phyloP scores from a whole-genome alignment of 2,329 filamentous ascomycete genomes.

The Ilyonectria destructans region DNA sequence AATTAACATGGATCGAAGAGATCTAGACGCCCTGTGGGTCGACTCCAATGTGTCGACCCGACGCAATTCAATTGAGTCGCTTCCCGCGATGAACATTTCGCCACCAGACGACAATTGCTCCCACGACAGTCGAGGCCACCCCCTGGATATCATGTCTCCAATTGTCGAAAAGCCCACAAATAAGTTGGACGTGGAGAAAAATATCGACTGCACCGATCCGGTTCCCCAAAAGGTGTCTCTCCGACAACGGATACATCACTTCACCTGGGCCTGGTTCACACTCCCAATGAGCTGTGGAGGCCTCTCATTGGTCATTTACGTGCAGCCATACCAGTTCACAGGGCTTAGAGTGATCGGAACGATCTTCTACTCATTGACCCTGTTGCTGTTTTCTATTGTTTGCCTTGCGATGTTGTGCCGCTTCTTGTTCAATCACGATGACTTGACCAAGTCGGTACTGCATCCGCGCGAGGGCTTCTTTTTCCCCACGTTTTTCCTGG shows the following conservation, averaged over 20 bases:
- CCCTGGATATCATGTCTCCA: conserved; percentile 21
- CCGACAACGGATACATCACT: conserved; percentile 68
- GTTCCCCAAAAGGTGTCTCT: conserved; percentile 55
- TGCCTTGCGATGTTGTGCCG: conserved; percentile 70
- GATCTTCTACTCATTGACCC: conserved; percentile 78
- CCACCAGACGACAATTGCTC: conserved; percentile 29
- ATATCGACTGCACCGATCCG: conserved; percentile 42
- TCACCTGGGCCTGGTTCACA: conserved; percentile 83
- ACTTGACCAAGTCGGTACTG: conserved; percentile 70
- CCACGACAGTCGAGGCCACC: conserved; percentile 23
- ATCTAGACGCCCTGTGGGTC: conserved; percentile 43
- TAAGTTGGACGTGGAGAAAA: conserved; percentile 1
- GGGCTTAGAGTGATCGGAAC: conserved; percentile 77
- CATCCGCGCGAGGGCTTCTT: conserved; percentile 81
- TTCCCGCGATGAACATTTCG: conserved; percentile 22
- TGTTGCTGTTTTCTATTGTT: conserved; percentile 75
- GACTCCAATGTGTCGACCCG: conserved; percentile 48
- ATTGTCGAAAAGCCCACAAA: conserved; percentile 34
- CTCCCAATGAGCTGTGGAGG: conserved; percentile 84
- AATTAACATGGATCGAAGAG: conserved; percentile 42
- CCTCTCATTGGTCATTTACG: conserved; percentile 74
- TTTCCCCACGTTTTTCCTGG: conserved; percentile 81
- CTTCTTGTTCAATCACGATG: conserved; percentile 73
- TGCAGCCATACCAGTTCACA: conserved; percentile 76
- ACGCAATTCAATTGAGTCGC: conserved; percentile 43